phyloP scores from a whole-genome alignment of 495 filamentous ascomycete genomes.

The Trichoderma erinaceum region DNA sequence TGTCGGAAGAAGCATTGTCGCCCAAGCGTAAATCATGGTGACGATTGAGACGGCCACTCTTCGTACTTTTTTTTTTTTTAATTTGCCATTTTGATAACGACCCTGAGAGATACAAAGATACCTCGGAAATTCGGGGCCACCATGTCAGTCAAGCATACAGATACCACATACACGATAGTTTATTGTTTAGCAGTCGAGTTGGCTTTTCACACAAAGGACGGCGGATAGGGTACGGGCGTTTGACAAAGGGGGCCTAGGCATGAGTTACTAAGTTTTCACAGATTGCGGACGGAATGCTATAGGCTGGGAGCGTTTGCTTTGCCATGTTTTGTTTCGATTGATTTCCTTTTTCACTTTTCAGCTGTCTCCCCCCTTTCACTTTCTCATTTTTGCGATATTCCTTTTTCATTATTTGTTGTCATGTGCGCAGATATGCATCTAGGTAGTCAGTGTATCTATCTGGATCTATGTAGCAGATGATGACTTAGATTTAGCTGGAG shows the following conservation, averaged over 20 bases:
- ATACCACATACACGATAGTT: constrained; percentile 13
- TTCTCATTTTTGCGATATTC: neutral
- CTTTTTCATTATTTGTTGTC: neutral
- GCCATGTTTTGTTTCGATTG: neutral
- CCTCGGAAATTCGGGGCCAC: neutral
- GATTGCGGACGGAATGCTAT: constrained; percentile 3
- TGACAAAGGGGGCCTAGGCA: neutral
- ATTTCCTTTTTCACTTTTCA: neutral
- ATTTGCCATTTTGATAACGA: neutral
- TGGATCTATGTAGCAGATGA: neutral
- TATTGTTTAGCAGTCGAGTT: neutral
- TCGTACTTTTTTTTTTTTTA: neutral
- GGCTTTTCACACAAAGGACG: neutral
- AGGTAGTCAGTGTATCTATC: neutral
- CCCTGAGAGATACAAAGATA: neutral
- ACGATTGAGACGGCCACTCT: neutral
- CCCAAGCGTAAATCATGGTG: constrained; percentile 24
- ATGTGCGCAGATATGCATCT: neutral
- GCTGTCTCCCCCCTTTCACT: neutral
- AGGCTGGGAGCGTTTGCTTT: constrained; percentile 10
- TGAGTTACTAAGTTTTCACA: neutral
- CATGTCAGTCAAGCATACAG: constrained; percentile 5
- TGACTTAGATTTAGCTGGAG: neutral
- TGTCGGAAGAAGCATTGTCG: constrained; percentile 35
- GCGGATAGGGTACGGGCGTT: neutral